A percentile compares a stretch with the other conserved stretches of the same genome.
These are phyloP conservation scores for Pseudogymnoascus sp. DNA, from an alignment of 2,329 filamentous ascomycete genomes.

Conservation along the genomic window DNA sequence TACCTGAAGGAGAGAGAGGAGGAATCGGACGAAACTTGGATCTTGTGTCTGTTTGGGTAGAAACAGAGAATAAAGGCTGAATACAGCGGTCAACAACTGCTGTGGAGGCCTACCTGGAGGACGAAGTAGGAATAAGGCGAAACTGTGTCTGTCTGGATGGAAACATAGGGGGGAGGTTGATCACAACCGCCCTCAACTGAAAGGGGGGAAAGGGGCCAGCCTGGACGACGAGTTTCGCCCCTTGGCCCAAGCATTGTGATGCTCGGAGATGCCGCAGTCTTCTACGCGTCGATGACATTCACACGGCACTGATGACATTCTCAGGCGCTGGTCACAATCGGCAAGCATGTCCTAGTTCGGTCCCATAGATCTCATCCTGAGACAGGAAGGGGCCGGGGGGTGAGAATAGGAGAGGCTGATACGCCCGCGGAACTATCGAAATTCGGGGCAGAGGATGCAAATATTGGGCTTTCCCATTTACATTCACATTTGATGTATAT, in stretches of 20 bases:
- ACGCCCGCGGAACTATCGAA: not conserved
- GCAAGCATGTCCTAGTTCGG: not conserved
- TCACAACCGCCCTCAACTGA: not conserved
- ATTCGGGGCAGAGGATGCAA: not conserved
- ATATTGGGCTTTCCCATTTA: not conserved
- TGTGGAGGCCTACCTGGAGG: not conserved
- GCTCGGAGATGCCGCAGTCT: not conserved
- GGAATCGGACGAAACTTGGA: not conserved
- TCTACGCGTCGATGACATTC: not conserved
- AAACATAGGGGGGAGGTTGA: not conserved
- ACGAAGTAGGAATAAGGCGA: not conserved
- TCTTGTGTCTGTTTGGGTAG: not conserved
- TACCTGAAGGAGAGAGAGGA: not conserved
- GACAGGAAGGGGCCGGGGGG: not conserved
- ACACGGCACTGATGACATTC: not conserved
- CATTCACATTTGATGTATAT: not conserved
- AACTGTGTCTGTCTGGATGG: not conserved
- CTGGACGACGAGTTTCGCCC: not conserved
- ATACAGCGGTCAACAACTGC: not conserved
- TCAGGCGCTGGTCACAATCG: not conserved
- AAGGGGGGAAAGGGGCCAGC: not conserved
- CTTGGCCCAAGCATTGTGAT: not conserved
- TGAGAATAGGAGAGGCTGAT: not conserved
- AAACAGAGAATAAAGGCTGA: not conserved
- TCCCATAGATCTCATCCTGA: not conserved